Conservation (phyloP, 1,284 basidiomycete genomes). For the Cryptococcus maquisensis region DNA sequence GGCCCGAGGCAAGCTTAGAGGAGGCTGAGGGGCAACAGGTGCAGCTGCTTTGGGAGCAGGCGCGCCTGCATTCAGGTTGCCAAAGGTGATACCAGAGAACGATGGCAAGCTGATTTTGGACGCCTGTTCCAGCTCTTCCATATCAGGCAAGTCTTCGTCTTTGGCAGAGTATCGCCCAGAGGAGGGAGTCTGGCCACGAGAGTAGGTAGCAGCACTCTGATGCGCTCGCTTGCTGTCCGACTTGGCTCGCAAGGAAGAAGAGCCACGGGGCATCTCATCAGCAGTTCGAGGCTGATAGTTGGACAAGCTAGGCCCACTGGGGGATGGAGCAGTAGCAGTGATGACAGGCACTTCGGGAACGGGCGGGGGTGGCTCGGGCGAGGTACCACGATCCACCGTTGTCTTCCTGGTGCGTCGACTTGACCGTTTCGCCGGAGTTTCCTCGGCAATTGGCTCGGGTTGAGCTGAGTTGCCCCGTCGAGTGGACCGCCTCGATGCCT, state of each 20-base stretch:
- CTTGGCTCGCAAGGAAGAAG: slow-evolving; percentile 38
- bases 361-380: slow-evolving; percentile 17
- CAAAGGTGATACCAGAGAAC: slow-evolving; percentile 39
- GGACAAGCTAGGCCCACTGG: slow-evolving; percentile 14
- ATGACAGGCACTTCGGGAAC: slow-evolving; percentile 29
- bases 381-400: slow-evolving; percentile 24
- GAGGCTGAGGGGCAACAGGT: not conserved
- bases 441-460: slow-evolving; percentile 11
- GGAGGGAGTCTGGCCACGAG: slow-evolving; percentile 32
- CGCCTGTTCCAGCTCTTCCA: slow-evolving; percentile 42
- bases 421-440: slow-evolving; percentile 9
- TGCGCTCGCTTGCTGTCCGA: slow-evolving; percentile 38
- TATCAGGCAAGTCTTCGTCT: slow-evolving; percentile 45
- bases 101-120: slow-evolving; percentile 34
- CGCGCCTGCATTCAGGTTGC: slow-evolving; percentile 12
- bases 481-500: slow-evolving; percentile 7
- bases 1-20: slow-evolving; percentile 1
- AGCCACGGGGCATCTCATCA: slow-evolving; percentile 25
- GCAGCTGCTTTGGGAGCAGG: slow-evolving; percentile 1
- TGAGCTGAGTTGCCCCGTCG: slow-evolving; percentile 16
- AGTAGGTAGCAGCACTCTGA: slow-evolving; percentile 37
- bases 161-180: slow-evolving; percentile 43
- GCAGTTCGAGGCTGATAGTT: slow-evolving; percentile 30
- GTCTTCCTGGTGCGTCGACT: slow-evolving; percentile 17
- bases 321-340: slow-evolving; percentile 41